Percentiles rank a stretch among this genome's conserved stretches.
Evolutionary conservation across 208 protist species (phyloP).

Genomic region (Tritrichomonas foetus): DNA sequence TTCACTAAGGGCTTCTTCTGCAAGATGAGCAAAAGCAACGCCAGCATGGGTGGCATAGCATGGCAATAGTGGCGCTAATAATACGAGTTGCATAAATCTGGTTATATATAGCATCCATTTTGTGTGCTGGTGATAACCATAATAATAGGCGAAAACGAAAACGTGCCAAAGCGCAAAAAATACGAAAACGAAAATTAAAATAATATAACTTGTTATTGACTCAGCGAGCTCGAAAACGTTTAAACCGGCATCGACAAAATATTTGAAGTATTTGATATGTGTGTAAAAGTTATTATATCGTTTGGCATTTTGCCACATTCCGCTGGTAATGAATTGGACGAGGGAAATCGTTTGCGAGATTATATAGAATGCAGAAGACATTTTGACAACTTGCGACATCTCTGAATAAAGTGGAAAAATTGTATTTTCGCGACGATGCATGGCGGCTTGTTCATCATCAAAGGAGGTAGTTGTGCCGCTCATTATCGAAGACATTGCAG

Average conservation of each 20-base stretch:
- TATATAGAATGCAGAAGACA: background rate
- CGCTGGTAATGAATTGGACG: background rate
- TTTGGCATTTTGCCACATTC: background rate
- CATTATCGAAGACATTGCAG: no score
- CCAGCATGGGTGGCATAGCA: no score
- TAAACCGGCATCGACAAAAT: background rate
- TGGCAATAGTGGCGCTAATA: no score
- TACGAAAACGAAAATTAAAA: background rate
- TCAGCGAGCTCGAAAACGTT: background rate
- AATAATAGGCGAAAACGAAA: no score
- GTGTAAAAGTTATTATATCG: background rate
- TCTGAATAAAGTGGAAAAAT: background rate
- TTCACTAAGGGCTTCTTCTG: no score
- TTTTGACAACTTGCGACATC: background rate
- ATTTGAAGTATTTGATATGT: background rate
- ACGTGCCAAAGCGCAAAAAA: no score
- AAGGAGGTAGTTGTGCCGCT: background rate
- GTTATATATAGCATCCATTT: no score
- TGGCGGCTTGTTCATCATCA: background rate
- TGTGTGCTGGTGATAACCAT: no score
- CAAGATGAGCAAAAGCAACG: no score
- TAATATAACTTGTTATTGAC: background rate
- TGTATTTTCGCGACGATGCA: background rate
- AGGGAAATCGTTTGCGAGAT: background rate
- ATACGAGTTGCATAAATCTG: no score